A percentile compares a stretch with the other conserved stretches of the same genome.
Evolutionary conservation across 1,284 basidiomycete species (phyloP).

Genomic region (Chondrostereum purpureum): DNA sequence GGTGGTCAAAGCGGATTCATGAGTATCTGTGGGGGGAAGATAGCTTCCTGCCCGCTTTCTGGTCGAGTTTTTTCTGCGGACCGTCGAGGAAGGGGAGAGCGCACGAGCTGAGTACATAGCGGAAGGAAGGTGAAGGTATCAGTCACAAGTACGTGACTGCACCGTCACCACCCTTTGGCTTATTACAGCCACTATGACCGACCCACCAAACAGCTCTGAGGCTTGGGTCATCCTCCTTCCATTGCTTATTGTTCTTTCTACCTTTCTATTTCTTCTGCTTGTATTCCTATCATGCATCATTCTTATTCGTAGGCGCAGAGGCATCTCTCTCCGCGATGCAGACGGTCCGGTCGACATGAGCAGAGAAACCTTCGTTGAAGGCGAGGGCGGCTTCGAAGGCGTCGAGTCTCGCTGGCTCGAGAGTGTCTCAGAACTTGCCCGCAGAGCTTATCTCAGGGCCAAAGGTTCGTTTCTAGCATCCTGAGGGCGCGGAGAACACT

Average conservation of each 20-base stretch:
- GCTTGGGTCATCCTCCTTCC: constrained; percentile 82
- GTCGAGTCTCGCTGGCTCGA: constrained; percentile 94
- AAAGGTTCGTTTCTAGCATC: constrained; percentile 63
- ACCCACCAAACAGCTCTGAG: constrained; percentile 31
- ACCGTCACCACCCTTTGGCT: not conserved
- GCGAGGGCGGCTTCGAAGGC: constrained; percentile 87
- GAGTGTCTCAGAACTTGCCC: constrained; percentile 60
- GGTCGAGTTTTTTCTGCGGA: constrained; percentile 29
- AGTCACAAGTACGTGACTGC: constrained; percentile 18
- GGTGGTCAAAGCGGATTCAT: constrained; percentile 63
- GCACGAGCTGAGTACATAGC: constrained; percentile 22
- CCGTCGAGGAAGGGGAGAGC: constrained; percentile 18
- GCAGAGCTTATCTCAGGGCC: constrained; percentile 75
- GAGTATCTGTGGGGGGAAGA: not conserved
- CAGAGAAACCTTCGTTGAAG: constrained; percentile 82
- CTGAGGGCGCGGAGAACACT: too few relatives aligned
- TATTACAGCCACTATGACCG: constrained; percentile 6
- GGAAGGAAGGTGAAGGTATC: constrained; percentile 54
- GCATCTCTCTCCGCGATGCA: constrained; percentile 78
- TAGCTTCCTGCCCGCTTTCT: constrained; percentile 24
- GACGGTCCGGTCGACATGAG: constrained; percentile 94
- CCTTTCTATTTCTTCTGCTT: constrained; percentile 87
- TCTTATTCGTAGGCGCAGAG: constrained; percentile 72
- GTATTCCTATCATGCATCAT: constrained; percentile 86
- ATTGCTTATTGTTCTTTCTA: constrained; percentile 86